Percentiles rank a stretch among this genome's conserved stretches.
Evolutionary conservation across 345 rosid species (phyloP).

Genomic region (Eucalyptus grandis): DNA sequence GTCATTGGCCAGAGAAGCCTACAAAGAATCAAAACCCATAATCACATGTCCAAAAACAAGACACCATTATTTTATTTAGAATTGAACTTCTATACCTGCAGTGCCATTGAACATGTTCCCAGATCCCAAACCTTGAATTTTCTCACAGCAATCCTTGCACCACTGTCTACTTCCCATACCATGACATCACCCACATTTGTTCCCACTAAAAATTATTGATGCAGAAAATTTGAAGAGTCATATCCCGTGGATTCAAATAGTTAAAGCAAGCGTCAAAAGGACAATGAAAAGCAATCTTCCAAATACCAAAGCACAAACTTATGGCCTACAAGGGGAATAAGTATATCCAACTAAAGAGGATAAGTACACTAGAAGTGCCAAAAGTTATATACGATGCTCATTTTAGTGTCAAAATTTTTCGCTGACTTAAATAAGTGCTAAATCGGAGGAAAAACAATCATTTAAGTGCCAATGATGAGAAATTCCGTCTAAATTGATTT

Average conservation of each 20-base stretch:
- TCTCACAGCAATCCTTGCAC: slow-evolving; percentile 38
- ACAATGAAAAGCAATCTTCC: neutral
- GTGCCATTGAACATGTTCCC: slow-evolving; percentile 28
- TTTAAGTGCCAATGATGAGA: no score
- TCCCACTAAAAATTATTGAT: slow-evolving; percentile 32
- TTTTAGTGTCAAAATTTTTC: no score
- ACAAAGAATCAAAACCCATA: neutral
- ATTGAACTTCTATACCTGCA: slow-evolving; percentile 30
- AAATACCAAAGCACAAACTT: neutral
- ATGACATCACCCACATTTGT: slow-evolving; percentile 54
- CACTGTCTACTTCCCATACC: slow-evolving; percentile 58
- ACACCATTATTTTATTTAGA: neutral
- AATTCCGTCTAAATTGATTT: no score
- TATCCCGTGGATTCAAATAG: neutral
- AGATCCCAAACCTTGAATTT: slow-evolving; percentile 56
- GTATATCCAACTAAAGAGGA: neutral
- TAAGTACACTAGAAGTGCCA: no score
- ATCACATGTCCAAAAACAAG: neutral
- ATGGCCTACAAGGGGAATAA: neutral
- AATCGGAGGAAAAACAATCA: no score
- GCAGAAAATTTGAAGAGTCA: neutral
- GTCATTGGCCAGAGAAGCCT: slow-evolving; percentile 54
- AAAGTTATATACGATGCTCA: no score
- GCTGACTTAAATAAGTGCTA: no score
- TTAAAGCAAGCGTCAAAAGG: neutral